A percentile compares a stretch with the other conserved stretches of the same genome.
Evolutionary conservation across 768 basidiomycete species (phyloP).

Genomic region (Mycena galericulata): DNA sequence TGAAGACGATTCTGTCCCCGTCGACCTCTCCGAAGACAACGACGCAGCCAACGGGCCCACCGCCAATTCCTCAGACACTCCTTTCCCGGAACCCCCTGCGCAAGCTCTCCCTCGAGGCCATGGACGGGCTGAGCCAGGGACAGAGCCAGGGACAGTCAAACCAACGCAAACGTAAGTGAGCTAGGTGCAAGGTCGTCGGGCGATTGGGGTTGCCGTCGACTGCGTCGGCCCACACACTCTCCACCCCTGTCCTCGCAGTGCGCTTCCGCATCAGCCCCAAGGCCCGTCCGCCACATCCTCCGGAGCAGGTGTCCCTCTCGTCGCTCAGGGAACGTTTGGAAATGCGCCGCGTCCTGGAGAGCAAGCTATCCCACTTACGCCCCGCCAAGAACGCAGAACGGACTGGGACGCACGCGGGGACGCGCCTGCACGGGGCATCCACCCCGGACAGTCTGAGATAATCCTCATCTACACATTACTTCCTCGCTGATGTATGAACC

Average conservation of each 20-base stretch:
- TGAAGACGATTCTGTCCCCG: slow-evolving; percentile 57
- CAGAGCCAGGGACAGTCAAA: too few relatives aligned
- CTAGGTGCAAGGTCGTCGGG: too few relatives aligned
- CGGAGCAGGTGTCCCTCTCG: slow-evolving; percentile 70
- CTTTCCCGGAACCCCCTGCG: slow-evolving; percentile 83
- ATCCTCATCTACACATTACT: too few relatives aligned
- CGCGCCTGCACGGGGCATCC: slow-evolving; percentile 11
- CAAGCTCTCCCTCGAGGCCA: slow-evolving; percentile 85
- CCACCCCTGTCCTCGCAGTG: too few relatives aligned
- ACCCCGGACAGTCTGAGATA: too few relatives aligned
- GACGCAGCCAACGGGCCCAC: slow-evolving; percentile 64
- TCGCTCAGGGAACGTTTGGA: slow-evolving; percentile 58
- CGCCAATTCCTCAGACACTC: slow-evolving; percentile 60
- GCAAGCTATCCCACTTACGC: slow-evolving; percentile 45
- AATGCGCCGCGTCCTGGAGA: slow-evolving; percentile 47
- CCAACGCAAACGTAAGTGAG: too few relatives aligned
- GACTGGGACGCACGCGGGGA: slow-evolving; percentile 4
- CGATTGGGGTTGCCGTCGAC: too few relatives aligned
- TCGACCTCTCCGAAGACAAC: slow-evolving; percentile 66
- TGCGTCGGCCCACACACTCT: slow-evolving; percentile 59
- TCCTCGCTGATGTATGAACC: too few relatives aligned
- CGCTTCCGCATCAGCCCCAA: too few relatives aligned
- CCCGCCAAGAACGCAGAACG: background rate
- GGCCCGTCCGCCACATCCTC: background rate
- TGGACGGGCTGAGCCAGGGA: slow-evolving; percentile 81